Evolutionary conservation across 2,329 filamentous ascomycete species (phyloP).

Genomic region (Coniella lustricola): DNA sequence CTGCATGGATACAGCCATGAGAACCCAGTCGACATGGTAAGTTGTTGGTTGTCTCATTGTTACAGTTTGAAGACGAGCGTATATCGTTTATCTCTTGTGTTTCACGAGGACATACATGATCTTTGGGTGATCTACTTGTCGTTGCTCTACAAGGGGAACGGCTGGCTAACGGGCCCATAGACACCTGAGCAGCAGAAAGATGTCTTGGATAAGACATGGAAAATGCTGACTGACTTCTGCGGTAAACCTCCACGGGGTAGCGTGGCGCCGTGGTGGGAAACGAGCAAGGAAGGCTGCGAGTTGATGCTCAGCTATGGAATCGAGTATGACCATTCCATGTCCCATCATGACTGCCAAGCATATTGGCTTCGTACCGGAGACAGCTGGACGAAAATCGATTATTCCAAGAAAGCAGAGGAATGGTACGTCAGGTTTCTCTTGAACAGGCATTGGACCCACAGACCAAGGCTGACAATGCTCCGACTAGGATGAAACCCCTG

Average conservation of each 20-base stretch:
- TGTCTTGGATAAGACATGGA: slow-evolving; percentile 67
- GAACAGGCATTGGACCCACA: neutral
- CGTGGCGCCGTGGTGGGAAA: slow-evolving; percentile 71
- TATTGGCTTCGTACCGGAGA: slow-evolving; percentile 60
- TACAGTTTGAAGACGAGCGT: too few species aligned
- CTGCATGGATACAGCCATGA: slow-evolving; percentile 29
- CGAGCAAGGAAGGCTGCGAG: slow-evolving; percentile 58
- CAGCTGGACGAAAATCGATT: slow-evolving; percentile 62
- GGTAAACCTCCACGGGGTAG: slow-evolving; percentile 66
- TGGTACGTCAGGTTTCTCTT: slow-evolving; percentile 31
- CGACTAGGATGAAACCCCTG: slow-evolving; percentile 51
- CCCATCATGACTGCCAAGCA: slow-evolving; percentile 56
- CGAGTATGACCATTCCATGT: slow-evolving; percentile 64
- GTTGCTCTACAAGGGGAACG: neutral
- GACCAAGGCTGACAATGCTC: neutral
- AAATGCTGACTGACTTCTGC: slow-evolving; percentile 62
- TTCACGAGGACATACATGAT: neutral
- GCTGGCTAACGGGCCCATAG: slow-evolving; percentile 34
- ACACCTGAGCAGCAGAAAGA: slow-evolving; percentile 67
- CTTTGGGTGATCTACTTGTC: neutral
- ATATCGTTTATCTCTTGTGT: too few species aligned
- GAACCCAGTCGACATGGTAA: slow-evolving; percentile 40
- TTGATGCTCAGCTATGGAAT: slow-evolving; percentile 60
- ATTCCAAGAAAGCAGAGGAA: slow-evolving; percentile 50
- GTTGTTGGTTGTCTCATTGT: neutral